These are phyloP conservation scores for Punica granatum DNA, from an alignment of 345 rosid genomes.

Conservation along the genomic window DNA sequence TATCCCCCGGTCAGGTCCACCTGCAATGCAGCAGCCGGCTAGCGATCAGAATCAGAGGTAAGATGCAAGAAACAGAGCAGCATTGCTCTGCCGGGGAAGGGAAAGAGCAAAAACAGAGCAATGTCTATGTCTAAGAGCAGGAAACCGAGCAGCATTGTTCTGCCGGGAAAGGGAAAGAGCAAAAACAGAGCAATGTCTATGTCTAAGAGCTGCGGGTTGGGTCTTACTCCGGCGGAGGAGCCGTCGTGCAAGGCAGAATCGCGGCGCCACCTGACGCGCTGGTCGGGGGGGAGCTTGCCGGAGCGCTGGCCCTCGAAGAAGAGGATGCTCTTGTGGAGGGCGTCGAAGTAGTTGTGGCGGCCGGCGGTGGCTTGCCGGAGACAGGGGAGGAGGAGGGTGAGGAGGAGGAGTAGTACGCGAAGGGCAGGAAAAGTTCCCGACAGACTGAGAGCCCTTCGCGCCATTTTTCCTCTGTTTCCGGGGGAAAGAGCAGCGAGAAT, in stretches of 20 bases:
- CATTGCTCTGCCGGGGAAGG: background rate
- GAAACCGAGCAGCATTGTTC: slow-evolving; percentile 2
- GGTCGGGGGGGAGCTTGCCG: slow-evolving; percentile 69
- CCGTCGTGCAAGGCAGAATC: slow-evolving; percentile 93
- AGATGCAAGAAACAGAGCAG: background rate
- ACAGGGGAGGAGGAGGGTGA: slow-evolving; percentile 29
- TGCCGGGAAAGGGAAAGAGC: background rate
- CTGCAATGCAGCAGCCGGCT: slow-evolving; percentile 16
- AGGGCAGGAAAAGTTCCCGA: slow-evolving; percentile 21
- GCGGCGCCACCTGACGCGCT: slow-evolving; percentile 72
- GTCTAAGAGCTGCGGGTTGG: too few relatives aligned
- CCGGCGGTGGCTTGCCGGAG: slow-evolving; percentile 22
- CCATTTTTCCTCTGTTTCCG: slow-evolving; percentile 32
- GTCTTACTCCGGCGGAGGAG: slow-evolving; percentile 37
- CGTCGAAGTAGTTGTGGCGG: slow-evolving; percentile 63
- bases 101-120: background rate
- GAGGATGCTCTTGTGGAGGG: slow-evolving; percentile 79
- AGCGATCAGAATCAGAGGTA: background rate
- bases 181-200: background rate
- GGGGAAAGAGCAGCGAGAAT: slow-evolving; percentile 5
- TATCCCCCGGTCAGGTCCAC: slow-evolving; percentile 85
- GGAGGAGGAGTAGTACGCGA: slow-evolving; percentile 16
- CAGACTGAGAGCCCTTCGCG: slow-evolving; percentile 42
- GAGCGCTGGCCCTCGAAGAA: slow-evolving; percentile 98
- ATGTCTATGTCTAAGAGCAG: background rate